These are phyloP conservation scores for Plantago ovata DNA, from an alignment of 257 asterid genomes.

Conservation along the genomic window DNA sequence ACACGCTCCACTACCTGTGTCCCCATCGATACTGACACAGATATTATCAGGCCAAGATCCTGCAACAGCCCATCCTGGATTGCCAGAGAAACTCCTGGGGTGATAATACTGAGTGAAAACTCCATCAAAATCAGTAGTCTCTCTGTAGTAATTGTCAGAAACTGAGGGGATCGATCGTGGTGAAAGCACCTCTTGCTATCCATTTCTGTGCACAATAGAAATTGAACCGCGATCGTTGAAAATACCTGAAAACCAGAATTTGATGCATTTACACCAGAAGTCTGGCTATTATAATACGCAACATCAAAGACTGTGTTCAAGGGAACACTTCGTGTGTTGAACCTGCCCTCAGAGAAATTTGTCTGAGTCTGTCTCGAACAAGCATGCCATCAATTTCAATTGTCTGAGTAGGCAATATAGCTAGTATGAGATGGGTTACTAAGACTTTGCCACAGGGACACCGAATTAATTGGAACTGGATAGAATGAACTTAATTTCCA, in stretches of 20 bases:
- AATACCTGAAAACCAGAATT: conserved; percentile 4
- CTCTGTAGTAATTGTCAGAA: conserved; percentile 22
- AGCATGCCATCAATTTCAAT: conserved; percentile 4
- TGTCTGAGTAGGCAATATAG: conserved; percentile 2
- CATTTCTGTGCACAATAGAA: conserved; percentile 1
- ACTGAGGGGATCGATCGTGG: conserved; percentile 11
- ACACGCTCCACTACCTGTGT: conserved; percentile 44
- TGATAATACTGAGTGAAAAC: conserved; percentile 33
- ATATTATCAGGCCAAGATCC: conserved; percentile 26
- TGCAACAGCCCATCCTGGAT: conserved; percentile 9
- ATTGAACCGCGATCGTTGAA: neutral
- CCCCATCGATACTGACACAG: conserved; percentile 7
- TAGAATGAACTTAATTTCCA: conserved; percentile 33
- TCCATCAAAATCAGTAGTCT: conserved; percentile 37
- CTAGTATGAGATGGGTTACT: conserved; percentile 35
- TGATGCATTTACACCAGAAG: conserved; percentile 1
- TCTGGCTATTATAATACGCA: conserved; percentile 13
- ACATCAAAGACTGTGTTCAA: conserved; percentile 10
- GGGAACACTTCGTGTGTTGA: conserved; percentile 14
- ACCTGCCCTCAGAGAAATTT: conserved; percentile 30
- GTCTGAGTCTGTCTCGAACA: conserved; percentile 28
- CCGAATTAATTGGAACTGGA: conserved; percentile 7
- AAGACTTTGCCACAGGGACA: conserved; percentile 30
- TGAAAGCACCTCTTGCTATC: conserved; percentile 14
- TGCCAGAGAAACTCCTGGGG: conserved; percentile 15